Percentiles rank a stretch among this genome's conserved stretches.
Conservation (phyloP, 768 basidiomycete genomes). For the Strobilomyces echinocephalus region DNA sequence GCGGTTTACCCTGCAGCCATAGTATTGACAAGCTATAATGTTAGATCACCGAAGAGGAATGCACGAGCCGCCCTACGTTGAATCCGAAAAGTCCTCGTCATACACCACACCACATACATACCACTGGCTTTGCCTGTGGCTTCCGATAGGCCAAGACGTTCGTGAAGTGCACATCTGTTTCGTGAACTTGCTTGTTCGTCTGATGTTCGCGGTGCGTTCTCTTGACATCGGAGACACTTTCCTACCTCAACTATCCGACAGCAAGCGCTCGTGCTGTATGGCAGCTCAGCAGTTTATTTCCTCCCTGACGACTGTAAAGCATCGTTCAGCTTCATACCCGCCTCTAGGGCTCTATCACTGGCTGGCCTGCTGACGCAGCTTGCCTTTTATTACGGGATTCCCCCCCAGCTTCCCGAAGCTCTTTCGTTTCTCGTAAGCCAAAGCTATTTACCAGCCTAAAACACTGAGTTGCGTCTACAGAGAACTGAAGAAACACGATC, state of each 20-base stretch:
- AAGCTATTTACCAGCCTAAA: neutral
- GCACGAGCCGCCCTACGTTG: neutral
- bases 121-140: neutral
- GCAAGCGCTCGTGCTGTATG: neutral
- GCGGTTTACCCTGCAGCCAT: no score
- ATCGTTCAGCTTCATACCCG: neutral
- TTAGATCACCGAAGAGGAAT: neutral
- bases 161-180: neutral
- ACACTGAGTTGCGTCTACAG: neutral
- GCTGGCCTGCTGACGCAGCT: neutral
- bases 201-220: neutral
- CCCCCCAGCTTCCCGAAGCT: neutral
- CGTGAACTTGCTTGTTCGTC: neutral
- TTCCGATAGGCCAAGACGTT: neutral
- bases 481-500: neutral
- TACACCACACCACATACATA: neutral
- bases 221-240: neutral
- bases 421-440: neutral
- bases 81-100: neutral
- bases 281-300: neutral
- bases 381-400: neutral
- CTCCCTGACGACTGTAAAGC: neutral
- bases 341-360: neutral
- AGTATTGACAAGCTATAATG: no score
- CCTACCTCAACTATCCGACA: neutral